Evolutionary conservation across 352 stramenopile genomes (phyloP).

Genomic region (Discostella stelligera): DNA sequence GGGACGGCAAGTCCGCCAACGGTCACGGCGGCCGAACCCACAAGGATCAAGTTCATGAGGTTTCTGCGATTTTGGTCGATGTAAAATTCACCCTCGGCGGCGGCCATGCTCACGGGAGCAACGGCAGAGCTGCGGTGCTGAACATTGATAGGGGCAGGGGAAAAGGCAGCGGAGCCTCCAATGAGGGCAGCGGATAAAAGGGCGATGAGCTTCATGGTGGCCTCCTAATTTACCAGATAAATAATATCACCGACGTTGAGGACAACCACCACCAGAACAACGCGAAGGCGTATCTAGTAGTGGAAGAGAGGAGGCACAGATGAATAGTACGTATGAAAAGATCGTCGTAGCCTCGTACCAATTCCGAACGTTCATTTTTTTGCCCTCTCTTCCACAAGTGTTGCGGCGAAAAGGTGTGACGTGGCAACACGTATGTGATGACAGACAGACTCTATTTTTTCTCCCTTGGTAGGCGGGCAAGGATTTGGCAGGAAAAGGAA

Average conservation of each 20-base stretch:
- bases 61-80: constrained; percentile 87
- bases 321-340: constrained; percentile 13
- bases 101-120: constrained; percentile 57
- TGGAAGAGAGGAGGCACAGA: neutral
- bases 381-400: neutral
- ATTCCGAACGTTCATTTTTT: constrained; percentile 1
- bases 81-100: constrained; percentile 82
- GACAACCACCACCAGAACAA: neutral
- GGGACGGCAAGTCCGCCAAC: constrained; percentile 84
- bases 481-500: too few species aligned
- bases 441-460: neutral
- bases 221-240: too few species aligned
- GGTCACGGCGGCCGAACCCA: constrained; percentile 82
- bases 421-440: neutral
- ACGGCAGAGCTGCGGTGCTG: constrained; percentile 37
- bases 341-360: constrained; percentile 7
- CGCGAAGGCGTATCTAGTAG: too few species aligned
- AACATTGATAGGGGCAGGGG: constrained; percentile 51
- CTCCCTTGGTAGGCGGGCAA: too few species aligned
- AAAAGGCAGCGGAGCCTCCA: constrained; percentile 62
- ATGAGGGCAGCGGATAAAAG: constrained; percentile 54
- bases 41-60: constrained; percentile 87
- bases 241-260: too few species aligned
- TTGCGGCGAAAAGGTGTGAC: neutral
- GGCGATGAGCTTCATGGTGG: constrained; percentile 75